Evolutionary conservation across 352 stramenopile genomes (phyloP).

Genomic region (Phytophthora palmivora): DNA sequence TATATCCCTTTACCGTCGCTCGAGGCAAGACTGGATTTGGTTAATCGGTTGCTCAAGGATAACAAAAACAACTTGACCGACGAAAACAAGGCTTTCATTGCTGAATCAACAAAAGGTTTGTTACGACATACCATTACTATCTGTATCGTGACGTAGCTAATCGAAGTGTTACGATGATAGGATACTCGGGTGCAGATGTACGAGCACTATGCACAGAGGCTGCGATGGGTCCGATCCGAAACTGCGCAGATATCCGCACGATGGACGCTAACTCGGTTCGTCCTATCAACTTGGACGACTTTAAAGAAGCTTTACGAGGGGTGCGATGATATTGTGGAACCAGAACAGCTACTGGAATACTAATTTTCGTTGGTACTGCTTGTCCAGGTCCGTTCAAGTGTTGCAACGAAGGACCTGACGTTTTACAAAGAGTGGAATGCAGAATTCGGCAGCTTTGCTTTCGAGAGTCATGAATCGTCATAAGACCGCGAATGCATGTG

Average conservation of each 20-base stretch:
- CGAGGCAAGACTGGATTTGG: conserved; percentile 86
- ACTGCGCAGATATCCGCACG: conserved; percentile 81
- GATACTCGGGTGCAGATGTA: conserved; percentile 98
- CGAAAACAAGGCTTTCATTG: conserved; percentile 91
- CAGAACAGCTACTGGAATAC: not conserved
- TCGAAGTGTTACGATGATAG: conserved; percentile 37
- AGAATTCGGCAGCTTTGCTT: conserved; percentile 92
- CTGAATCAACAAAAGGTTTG: conserved; percentile 82
- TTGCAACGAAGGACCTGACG: conserved; percentile 94
- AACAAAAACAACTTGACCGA: conserved; percentile 92
- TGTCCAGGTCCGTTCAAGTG: conserved; percentile 93
- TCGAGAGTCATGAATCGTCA: conserved; percentile 67
- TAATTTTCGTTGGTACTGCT: conserved; percentile 5
- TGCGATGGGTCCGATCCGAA: conserved; percentile 96
- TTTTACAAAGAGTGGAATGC: conserved; percentile 95
- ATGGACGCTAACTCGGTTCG: conserved; percentile 93
- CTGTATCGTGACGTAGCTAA: conserved; percentile 15
- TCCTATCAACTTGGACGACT: conserved; percentile 96
- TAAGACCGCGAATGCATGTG: conserved; percentile 2
- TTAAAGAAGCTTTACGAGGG: conserved; percentile 91
- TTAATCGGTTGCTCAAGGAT: conserved; percentile 92
- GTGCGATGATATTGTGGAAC: conserved; percentile 41
- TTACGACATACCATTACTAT: not conserved
- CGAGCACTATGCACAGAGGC: conserved; percentile 97
- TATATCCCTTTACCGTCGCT: conserved; percentile 97